These are phyloP conservation scores for Claviceps sp. DNA, from an alignment of 2,329 filamentous ascomycete genomes.

Conservation along the genomic window DNA sequence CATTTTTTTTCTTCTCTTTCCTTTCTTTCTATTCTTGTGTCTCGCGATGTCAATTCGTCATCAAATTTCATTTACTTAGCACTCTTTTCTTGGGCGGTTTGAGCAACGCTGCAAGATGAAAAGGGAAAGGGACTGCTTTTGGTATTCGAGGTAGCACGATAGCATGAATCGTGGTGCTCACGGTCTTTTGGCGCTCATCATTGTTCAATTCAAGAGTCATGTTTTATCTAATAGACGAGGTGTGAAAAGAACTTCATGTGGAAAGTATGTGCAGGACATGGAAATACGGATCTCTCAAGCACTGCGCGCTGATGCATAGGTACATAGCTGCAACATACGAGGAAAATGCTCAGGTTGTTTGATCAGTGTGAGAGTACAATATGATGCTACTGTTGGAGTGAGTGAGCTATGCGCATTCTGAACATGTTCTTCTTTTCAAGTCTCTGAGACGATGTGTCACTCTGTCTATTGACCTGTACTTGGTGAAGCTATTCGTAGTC, in stretches of 20 bases:
- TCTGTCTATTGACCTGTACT: too few species aligned
- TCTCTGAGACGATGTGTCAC: too few species aligned
- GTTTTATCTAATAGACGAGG: neutral
- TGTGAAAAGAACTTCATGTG: neutral
- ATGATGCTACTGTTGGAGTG: neutral
- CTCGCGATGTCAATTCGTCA: neutral
- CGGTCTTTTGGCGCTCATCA: neutral
- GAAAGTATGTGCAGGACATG: neutral
- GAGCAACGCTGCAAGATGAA: constrained; percentile 6
- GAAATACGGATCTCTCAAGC: neutral
- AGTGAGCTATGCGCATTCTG: too few species aligned
- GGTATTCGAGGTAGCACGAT: neutral
- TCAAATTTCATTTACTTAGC: constrained; percentile 3
- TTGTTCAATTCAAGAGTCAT: neutral
- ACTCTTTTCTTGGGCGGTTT: constrained; percentile 4
- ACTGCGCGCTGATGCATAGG: neutral
- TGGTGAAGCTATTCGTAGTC: too few species aligned
- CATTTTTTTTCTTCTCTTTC: neutral
- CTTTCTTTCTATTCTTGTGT: neutral
- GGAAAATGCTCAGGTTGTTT: constrained; percentile 4
- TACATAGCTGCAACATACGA: constrained; percentile 11
- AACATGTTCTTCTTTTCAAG: too few species aligned
- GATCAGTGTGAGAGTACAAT: neutral
- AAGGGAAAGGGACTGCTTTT: neutral
- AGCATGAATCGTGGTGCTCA: neutral